Conservation (phyloP, 768 basidiomycete genomes). For the Calocera viscosa region DNA sequence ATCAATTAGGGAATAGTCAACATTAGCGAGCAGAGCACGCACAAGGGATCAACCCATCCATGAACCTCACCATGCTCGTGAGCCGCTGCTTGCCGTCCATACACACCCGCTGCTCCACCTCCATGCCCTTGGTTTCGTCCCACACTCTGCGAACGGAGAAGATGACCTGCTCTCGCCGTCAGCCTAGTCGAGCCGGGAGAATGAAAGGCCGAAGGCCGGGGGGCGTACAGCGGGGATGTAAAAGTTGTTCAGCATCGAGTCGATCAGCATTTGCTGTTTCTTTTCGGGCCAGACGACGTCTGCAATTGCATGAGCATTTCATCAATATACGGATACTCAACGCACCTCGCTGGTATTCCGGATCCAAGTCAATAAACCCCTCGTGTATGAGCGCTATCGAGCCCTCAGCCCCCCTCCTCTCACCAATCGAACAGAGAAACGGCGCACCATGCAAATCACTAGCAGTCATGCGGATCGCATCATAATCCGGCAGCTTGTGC, state of each 20-base stretch:
- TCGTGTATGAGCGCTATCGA: slow-evolving; percentile 52
- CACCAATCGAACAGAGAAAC: neutral
- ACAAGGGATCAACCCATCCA: slow-evolving; percentile 12
- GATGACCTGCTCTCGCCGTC: slow-evolving; percentile 14
- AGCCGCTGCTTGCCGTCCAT: slow-evolving; percentile 26
- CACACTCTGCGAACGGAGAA: slow-evolving; percentile 17
- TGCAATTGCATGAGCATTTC: neutral
- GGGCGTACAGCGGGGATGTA: slow-evolving; percentile 17
- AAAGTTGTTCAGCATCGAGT: slow-evolving; percentile 23
- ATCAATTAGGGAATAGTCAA: no score
- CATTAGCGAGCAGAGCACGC: neutral
- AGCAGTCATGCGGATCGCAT: neutral
- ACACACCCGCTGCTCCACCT: slow-evolving; percentile 14
- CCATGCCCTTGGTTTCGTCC: slow-evolving; percentile 6
- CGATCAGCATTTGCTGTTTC: slow-evolving; percentile 22
- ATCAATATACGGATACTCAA: slow-evolving; percentile 1
- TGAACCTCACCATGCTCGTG: slow-evolving; percentile 16
- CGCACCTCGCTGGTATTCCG: slow-evolving; percentile 60
- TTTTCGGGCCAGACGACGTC: slow-evolving; percentile 22
- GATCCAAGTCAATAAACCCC: slow-evolving; percentile 55
- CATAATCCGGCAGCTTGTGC: neutral
- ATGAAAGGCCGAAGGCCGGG: neutral
- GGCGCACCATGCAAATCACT: neutral
- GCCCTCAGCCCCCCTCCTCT: neutral
- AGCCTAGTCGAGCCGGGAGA: neutral